These are phyloP conservation scores for Gossypium aridum DNA, from an alignment of 441 rosid species.

Conservation along the genomic window DNA sequence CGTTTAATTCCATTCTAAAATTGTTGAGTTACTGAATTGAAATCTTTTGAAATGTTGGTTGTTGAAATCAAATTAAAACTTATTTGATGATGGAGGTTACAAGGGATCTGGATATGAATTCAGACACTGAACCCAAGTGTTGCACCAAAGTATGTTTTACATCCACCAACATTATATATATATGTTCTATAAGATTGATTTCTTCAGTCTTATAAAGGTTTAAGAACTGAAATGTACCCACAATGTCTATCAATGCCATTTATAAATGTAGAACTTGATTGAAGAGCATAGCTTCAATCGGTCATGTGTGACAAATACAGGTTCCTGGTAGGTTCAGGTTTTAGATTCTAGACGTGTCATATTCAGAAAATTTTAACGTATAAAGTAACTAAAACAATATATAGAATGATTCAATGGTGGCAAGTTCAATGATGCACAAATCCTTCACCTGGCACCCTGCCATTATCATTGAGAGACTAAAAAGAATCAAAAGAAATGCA, in stretches of 20 bases:
- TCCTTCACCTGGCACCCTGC: conserved; percentile 1
- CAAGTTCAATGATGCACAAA: conserved; percentile 14
- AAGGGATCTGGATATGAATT: too few relatives aligned
- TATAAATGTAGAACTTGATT: neutral
- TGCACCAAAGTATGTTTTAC: neutral
- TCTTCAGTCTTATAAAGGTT: neutral
- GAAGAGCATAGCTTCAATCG: too few relatives aligned
- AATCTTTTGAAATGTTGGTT: neutral
- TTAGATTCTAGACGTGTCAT: neutral
- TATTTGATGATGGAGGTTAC: too few relatives aligned
- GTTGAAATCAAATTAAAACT: neutral
- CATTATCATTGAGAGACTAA: conserved; percentile 22
- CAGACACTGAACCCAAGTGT: too few relatives aligned
- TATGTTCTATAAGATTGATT: too few relatives aligned
- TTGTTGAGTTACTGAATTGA: too few relatives aligned
- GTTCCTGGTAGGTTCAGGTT: too few relatives aligned
- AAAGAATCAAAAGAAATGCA: conserved; percentile 6
- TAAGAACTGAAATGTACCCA: neutral
- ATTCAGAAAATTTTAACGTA: neutral
- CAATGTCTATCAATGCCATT: neutral
- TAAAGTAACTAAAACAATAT: neutral
- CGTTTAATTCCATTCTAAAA: neutral
- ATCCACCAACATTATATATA: neutral
- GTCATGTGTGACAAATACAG: too few relatives aligned
- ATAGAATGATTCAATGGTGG: neutral